A percentile compares a stretch with the other conserved stretches of the same genome.
Evolutionary conservation across 192 early-diverging fungal genomes (phyloP).

Genomic region (Lunasporangiospora selenospora): DNA sequence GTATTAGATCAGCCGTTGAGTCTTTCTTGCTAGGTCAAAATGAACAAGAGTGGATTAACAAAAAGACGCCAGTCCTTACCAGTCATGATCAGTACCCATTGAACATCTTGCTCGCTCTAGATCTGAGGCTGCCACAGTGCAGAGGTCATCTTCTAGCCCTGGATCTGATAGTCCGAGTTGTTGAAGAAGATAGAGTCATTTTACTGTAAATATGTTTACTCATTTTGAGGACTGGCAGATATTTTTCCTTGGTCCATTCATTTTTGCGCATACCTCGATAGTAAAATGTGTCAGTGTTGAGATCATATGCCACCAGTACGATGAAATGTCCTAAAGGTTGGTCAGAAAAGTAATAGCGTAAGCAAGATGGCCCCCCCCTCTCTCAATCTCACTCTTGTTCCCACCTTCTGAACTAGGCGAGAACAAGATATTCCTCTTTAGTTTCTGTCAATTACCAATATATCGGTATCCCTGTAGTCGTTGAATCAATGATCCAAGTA

Average conservation of each 20-base stretch:
- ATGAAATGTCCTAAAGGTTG: slow-evolving; percentile 81
- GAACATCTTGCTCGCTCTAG: slow-evolving; percentile 74
- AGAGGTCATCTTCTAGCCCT: slow-evolving; percentile 72
- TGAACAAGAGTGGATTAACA: neutral
- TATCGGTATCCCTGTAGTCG: slow-evolving; percentile 46
- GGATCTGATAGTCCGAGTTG: slow-evolving; percentile 62
- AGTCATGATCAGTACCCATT: slow-evolving; percentile 85
- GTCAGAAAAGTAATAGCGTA: slow-evolving; percentile 17
- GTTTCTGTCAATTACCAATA: slow-evolving; percentile 46
- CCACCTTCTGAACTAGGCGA: slow-evolving; percentile 12
- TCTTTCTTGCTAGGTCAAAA: neutral
- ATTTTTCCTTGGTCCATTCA: too few relatives aligned
- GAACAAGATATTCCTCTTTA: neutral
- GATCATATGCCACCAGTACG: slow-evolving; percentile 85
- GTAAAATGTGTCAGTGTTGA: slow-evolving; percentile 77
- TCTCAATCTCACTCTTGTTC: too few relatives aligned
- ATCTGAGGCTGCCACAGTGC: slow-evolving; percentile 65
- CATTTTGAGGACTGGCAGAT: too few relatives aligned
- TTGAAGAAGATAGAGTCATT: neutral
- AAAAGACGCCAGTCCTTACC: slow-evolving; percentile 29
- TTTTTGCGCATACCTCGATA: slow-evolving; percentile 74
- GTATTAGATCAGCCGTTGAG: neutral
- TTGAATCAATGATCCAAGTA: slow-evolving; percentile 27
- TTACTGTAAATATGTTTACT: neutral
- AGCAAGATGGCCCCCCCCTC: too few relatives aligned